Conservation (phyloP, 129 eudicot species). For the Flaveria bidentis region DNA sequence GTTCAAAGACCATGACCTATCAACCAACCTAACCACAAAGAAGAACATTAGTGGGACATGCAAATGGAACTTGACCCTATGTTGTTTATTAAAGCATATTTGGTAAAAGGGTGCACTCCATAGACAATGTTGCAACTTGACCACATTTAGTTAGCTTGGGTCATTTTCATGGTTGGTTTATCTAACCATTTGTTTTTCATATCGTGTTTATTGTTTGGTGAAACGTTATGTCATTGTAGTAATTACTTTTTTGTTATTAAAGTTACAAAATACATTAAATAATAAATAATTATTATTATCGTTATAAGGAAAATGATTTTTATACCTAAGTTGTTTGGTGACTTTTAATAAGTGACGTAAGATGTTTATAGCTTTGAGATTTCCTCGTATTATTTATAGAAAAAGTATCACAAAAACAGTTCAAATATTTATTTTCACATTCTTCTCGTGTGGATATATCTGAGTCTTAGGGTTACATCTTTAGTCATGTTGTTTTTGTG, state of each 20-base stretch:
- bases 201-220: background rate
- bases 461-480: no score
- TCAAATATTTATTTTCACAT: background rate
- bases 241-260: background rate
- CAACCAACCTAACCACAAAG: slow-evolving; percentile 27
- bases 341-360: background rate
- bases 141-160: slow-evolving; percentile 40
- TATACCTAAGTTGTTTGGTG: background rate
- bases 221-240: slow-evolving; percentile 1
- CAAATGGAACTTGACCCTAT: slow-evolving; percentile 34
- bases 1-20: slow-evolving; percentile 36
- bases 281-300: background rate
- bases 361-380: background rate
- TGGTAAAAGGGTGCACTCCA: slow-evolving; percentile 40
- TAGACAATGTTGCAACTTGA: slow-evolving; percentile 40
- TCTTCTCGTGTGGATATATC: background rate
- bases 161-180: slow-evolving; percentile 44
- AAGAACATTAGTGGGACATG: slow-evolving; percentile 34
- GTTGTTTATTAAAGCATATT: slow-evolving; percentile 39
- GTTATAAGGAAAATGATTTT: background rate
- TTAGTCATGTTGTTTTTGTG: background rate
- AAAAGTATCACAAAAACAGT: background rate
- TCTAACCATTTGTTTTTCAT: slow-evolving; percentile 40
- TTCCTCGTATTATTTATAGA: background rate
- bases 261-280: background rate